Conservation (phyloP, 306 rosid species). For the Alnus rubra region DNA sequence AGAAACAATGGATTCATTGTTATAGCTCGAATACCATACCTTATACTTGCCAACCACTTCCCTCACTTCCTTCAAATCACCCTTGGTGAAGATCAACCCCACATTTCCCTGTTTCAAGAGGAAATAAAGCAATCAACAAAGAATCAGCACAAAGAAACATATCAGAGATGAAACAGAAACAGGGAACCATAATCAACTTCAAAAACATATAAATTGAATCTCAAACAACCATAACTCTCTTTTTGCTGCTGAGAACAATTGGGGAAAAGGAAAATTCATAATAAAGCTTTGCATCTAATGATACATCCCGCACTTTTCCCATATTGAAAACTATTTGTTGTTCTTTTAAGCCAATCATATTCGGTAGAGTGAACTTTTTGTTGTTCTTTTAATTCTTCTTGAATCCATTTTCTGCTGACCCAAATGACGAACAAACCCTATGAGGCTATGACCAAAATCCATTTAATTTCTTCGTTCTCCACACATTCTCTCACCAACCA, state of each 20-base stretch:
- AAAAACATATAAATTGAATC: neutral
- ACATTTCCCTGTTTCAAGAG: constrained; percentile 47
- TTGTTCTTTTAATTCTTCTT: neutral
- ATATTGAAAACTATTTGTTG: neutral
- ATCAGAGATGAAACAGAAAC: neutral
- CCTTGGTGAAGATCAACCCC: constrained; percentile 61
- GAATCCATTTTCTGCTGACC: neutral
- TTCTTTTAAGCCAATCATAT: neutral
- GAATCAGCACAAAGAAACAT: neutral
- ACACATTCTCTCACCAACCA: neutral
- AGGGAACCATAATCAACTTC: neutral
- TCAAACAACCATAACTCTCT: neutral
- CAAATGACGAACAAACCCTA: neutral
- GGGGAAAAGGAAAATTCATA: neutral
- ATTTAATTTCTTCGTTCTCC: neutral
- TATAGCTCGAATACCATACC: constrained; percentile 21
- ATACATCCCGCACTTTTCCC: neutral
- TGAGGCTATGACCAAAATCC: neutral
- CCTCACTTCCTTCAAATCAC: constrained; percentile 63
- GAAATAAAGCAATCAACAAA: neutral
- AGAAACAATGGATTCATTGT: neutral
- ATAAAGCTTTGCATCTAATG: neutral
- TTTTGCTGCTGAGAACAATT: neutral
- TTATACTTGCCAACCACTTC: constrained; percentile 60
- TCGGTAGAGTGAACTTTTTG: neutral